Evolutionary conservation across 1,284 basidiomycete species (phyloP), one percentile per base, ranked within the genome.

Genomic region (Trichosporon sp.): DNA sequence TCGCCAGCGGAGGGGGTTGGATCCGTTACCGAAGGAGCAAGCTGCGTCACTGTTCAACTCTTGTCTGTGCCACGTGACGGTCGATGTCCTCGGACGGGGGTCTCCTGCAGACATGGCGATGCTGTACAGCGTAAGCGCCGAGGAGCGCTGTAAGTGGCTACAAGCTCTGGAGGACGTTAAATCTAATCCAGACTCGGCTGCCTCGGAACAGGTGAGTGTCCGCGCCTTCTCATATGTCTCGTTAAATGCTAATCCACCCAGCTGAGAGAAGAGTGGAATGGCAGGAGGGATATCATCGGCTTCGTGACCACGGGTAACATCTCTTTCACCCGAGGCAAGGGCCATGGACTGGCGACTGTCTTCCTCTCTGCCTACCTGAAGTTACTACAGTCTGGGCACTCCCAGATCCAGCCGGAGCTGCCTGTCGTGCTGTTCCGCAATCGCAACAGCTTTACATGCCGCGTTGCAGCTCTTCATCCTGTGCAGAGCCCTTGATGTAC

Each of bases 271-370:
- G 69, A 74, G 10, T 71, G 77, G 11, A 80, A 85, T 10, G 70
- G 79, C 3, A 70, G 81, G 40, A 78, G 81, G 1, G 71, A 80
- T 0, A 82, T 90, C 21, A 85, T 94, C 57, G 92, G 92, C 0
- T 91, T 89, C 70, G 84, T 92, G 5, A 89, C 90, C 0, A 87
- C 88, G 0, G 92, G 92, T 1, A 87, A 87, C 67, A 89, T 86
- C 73, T 92, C 91, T 0, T 83, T 95, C 2, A 85, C 87, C 0
- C 83, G 87, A 21, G 91, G 92, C 0, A 80, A 84, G 60, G 91
- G 90, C 0, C 86, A 86, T 71, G 91, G 86, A 0, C 83, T 94
- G 8, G 92, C 87, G 4, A 86, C 86, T 0, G 80, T 95, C 10
- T 82, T 89, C 0, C 73, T 93, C 5, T 70, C 74, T 5, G 81